Base-by-base conservation (phyloP, 345 rosid genomes). In the Salix koriyanagi region DNA sequence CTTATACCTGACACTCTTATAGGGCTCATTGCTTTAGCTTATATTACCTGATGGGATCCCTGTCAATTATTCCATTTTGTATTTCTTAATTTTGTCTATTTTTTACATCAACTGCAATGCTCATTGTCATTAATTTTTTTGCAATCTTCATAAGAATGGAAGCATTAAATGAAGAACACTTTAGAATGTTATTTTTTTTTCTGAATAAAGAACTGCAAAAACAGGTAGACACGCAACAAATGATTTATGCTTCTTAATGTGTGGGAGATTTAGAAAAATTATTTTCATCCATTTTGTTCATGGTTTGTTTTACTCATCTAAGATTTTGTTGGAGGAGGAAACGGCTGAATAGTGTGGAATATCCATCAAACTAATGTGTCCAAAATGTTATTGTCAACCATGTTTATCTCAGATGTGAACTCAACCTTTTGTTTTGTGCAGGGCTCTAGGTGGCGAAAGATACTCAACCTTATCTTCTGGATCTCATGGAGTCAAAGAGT, bases 381-480 rank as follows among this genome's bases (percentile, higher is more conserved):
- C 64, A 56, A 64, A 73, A 41, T 52, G 64, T 67, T 42, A 41
- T 23, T 72, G 15, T 74, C 60, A 69, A 28, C 14, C 19, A 14
- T 54, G 19, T n/a, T 14, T 3, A 1, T 21, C 4, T 77, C n/a
- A 19, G 19, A 56, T 69, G 39, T 75, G 14, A 76, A 54, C 21
- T 65, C 74, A 10, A 28, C 52, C 14, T 36, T 36, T 52, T 71
- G 44, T 66, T 72, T 72, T 80, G 36, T 83, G 78, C 81, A 89
- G 95, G 83, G 83, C 74, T 26, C 72, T 72, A 50, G 66, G 69
- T 37, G 74, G 69, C 61, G 89, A 73, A 76, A 81, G 77, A 71
- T 67, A 74, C 75, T 77, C 81, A 19, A 62, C 61, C 34, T 72
- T 83, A 67, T 76, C 86, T 56, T 71, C 84, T 30, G 69, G 69